phyloP scores from a whole-genome alignment of 2,329 filamentous ascomycete genomes.

The Curvularia sp. region DNA sequence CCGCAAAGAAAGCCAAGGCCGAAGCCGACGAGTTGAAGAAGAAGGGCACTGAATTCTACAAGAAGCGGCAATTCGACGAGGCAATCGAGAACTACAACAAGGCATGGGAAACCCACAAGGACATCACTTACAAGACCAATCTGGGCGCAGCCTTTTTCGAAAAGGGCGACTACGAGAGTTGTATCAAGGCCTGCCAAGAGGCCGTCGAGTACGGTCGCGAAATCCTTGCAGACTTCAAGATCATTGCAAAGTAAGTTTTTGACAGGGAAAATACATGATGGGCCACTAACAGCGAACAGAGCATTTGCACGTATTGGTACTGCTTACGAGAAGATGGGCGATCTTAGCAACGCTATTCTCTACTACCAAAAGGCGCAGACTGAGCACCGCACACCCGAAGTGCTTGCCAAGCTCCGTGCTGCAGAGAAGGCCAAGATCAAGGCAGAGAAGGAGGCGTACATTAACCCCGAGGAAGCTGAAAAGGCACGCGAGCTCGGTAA shows the following conservation, averaged over 20 bases:
- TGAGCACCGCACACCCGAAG: constrained; percentile 94
- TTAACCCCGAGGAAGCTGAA: constrained; percentile 91
- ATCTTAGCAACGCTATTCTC: constrained; percentile 79
- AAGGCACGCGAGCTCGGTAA: constrained; percentile 95
- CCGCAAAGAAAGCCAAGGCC: constrained; percentile 89
- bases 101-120: constrained; percentile 93
- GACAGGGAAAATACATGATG: neutral
- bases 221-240: constrained; percentile 95
- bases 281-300: constrained; percentile 44
- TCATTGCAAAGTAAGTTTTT: constrained; percentile 81
- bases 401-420: constrained; percentile 87
- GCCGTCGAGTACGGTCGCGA: constrained; percentile 89
- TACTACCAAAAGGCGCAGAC: constrained; percentile 94
- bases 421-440: constrained; percentile 87
- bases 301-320: constrained; percentile 93
- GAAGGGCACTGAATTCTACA: constrained; percentile 92
- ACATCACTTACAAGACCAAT: constrained; percentile 98
- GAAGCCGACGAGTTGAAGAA: constrained; percentile 95
- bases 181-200: constrained; percentile 84
- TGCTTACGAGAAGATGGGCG: constrained; percentile 89
- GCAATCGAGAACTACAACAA: constrained; percentile 94
- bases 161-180: constrained; percentile 90
- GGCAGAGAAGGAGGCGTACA: constrained; percentile 76
- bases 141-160: constrained; percentile 92
- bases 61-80: constrained; percentile 96